Conservation (phyloP, 345 rosid species). For the Syzygium aromaticum region DNA sequence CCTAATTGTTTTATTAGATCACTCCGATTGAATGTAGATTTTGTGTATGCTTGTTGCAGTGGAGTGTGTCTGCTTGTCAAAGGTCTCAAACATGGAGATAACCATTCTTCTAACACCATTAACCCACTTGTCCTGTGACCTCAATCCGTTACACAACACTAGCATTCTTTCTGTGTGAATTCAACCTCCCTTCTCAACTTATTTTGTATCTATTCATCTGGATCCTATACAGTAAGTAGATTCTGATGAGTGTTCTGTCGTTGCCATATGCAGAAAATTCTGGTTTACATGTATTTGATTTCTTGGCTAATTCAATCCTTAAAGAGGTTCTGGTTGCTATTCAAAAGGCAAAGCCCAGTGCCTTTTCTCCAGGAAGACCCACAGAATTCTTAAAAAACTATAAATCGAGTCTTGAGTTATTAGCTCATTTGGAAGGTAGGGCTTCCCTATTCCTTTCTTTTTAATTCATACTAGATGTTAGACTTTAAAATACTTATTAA, state of each 20-base stretch:
- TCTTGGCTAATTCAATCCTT: conserved; percentile 89
- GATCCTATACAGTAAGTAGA: neutral
- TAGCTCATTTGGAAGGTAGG: conserved; percentile 90
- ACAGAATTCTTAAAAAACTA: conserved; percentile 84
- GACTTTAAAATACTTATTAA: neutral
- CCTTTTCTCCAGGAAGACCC: conserved; percentile 99
- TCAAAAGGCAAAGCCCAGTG: conserved; percentile 91
- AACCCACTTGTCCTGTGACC: neutral
- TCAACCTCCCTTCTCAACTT: neutral
- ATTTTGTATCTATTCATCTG: neutral
- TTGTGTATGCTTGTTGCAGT: neutral
- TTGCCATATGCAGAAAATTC: conserved; percentile 63
- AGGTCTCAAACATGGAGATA: neutral
- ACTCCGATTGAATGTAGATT: neutral
- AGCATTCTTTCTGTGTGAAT: neutral
- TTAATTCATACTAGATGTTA: neutral
- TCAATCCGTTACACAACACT: neutral
- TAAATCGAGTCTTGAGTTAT: conserved; percentile 79
- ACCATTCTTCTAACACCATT: neutral
- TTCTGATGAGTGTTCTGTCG: neutral
- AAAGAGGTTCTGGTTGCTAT: conserved; percentile 82
- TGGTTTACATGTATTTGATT: conserved; percentile 91
- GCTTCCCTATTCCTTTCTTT: neutral
- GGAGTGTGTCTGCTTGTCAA: neutral
- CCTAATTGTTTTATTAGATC: neutral